Evolutionary conservation across 768 basidiomycete genomes (phyloP), one percentile per base, ranked within the genome.

Genomic region (Amanita phalloides): DNA sequence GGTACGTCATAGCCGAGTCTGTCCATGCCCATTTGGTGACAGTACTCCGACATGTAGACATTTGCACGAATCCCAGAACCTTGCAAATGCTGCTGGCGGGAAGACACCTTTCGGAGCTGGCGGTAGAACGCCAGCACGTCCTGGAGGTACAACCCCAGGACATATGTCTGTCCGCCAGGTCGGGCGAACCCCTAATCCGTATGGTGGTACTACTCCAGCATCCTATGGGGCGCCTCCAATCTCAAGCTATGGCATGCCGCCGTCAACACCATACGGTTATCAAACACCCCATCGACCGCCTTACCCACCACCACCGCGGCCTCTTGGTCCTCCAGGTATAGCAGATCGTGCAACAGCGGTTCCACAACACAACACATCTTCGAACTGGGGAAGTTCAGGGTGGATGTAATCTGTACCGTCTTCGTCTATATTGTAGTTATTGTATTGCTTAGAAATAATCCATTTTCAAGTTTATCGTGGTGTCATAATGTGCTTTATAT

Each of bases 21-120:
- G 26, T 45, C 6, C 28, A 28, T 36, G 33, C 9, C 14, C 13
- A 32, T 43, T 32, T 20, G 8, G 4, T 25, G 23, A 37, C 13
- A 39, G 17, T 44, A 8, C n/a, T 21, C 42, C 26, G 49, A 50
- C 60, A 4, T 33, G 20, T 55, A 86, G 86, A 58, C 86, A 90
- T 69, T 70, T 87, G 41, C 83, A 89, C 58, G 84, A 88, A 65
- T 84, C 86, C n/a, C 73, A 86, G 73, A 74, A 71, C 71, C 53
- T 78, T 62, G 63, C 74, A 55, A 62, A 69, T 60, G 57, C 71
- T 9, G 68, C 74, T 37, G 82, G 84, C 42, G 84, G 84, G 7
- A 90, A 84, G 62, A 93, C 91, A 0, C 90, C 91, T 0, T 90
- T 82, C 56, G 81, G 76, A 51, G 80, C 81, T 26, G 85, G 84